Percentiles rank a stretch among this genome's conserved stretches.
These are phyloP conservation scores for Dictyostelium discoideum DNA, from an alignment of 78 protist genomes.

Conservation along the genomic window DNA sequence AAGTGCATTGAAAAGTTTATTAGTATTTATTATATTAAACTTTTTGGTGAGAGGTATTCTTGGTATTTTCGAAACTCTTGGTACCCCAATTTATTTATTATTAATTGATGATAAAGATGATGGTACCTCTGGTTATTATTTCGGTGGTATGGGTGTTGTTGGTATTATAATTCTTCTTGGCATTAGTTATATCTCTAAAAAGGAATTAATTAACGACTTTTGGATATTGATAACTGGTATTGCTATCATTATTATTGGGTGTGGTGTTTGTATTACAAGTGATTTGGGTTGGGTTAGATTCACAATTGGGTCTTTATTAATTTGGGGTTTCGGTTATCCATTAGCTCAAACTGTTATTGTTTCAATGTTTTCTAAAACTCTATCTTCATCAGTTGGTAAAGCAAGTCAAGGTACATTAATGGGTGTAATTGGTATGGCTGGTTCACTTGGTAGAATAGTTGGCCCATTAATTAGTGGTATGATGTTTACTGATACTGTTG, in stretches of 20 bases:
- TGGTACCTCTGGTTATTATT: slow-evolving; percentile 1
- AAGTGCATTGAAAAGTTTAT: neutral
- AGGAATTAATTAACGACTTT: neutral
- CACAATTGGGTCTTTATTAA: slow-evolving; percentile 3
- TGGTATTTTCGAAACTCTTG: slow-evolving; percentile 30
- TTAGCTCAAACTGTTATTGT: slow-evolving; percentile 34
- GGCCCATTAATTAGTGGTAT: slow-evolving; percentile 23
- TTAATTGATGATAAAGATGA: neutral
- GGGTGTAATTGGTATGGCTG: slow-evolving; percentile 63
- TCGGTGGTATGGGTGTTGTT: slow-evolving; percentile 19
- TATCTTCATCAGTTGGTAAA: neutral
- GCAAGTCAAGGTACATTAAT: slow-evolving; percentile 42
- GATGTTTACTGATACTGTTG: neutral
- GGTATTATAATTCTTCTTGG: slow-evolving; percentile 7
- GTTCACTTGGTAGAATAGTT: slow-evolving; percentile 55
- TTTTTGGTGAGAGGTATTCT: slow-evolving; percentile 11
- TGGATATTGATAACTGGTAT: slow-evolving; percentile 17
- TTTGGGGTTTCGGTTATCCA: slow-evolving; percentile 32
- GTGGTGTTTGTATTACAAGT: neutral
- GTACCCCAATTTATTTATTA: slow-evolving; percentile 1
- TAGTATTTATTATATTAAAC: neutral
- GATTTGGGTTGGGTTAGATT: neutral
- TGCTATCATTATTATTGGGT: neutral
- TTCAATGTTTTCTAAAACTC: slow-evolving; percentile 29
- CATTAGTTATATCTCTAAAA: neutral